Percentiles rank a stretch among this genome's conserved stretches.
Conservation (phyloP, 2,329 filamentous ascomycete genomes). For the Cladophialophora yegresii region DNA sequence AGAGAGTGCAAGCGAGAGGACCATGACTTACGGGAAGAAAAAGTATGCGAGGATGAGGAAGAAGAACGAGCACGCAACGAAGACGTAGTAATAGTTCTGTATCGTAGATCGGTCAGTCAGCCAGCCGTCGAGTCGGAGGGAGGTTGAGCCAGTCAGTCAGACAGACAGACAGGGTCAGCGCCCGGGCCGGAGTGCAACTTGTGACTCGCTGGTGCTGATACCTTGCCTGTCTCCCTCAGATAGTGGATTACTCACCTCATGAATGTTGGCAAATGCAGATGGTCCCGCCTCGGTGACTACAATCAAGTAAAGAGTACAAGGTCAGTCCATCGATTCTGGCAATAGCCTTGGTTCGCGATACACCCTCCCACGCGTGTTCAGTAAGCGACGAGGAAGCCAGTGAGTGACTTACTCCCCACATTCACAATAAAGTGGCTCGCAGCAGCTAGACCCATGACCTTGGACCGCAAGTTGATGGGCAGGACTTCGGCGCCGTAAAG, state of each 20-base stretch:
- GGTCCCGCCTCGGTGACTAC: conserved; percentile 55
- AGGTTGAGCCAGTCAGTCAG: too few relatives aligned
- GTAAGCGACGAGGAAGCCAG: neutral
- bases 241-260: conserved; percentile 43
- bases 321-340: neutral
- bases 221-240: neutral
- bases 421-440: conserved; percentile 74
- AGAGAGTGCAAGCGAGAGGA: neutral
- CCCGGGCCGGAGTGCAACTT: neutral
- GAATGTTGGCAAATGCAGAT: conserved; percentile 58
- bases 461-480: conserved; percentile 82
- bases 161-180: neutral
- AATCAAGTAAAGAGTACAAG: neutral
- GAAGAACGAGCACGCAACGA: conserved; percentile 56
- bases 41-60: conserved; percentile 57
- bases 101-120: neutral
- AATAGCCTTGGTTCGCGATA: neutral
- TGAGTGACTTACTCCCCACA: conserved; percentile 45
- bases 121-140: neutral
- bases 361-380: neutral
- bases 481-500: conserved; percentile 80
- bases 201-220: neutral
- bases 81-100: conserved; percentile 62
- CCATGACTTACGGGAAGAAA: conserved; percentile 53
- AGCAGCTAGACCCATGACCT: conserved; percentile 81